These are phyloP conservation scores for Calonectria pseudoturangicola DNA, from an alignment of 2,329 filamentous ascomycete genomes.

Conservation along the genomic window DNA sequence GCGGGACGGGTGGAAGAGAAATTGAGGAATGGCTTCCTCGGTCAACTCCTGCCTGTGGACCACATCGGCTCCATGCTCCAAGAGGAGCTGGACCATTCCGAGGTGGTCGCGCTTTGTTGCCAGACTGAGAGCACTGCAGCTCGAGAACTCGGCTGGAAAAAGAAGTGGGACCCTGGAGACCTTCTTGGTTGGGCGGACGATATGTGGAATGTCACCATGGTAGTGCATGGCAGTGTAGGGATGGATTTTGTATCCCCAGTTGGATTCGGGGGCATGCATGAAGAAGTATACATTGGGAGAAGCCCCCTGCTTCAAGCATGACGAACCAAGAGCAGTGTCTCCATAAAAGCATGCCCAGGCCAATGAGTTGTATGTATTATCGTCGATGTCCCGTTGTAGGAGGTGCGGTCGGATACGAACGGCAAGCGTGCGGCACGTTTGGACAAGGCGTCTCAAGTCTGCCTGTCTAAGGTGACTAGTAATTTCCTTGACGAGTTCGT, in stretches of 20 bases:
- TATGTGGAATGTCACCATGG: not conserved
- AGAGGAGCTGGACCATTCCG: constrained; percentile 20
- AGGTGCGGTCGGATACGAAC: not conserved
- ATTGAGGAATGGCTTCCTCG: not conserved
- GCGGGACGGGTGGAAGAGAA: constrained; percentile 2
- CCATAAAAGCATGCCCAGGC: constrained; percentile 27
- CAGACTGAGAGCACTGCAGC: constrained; percentile 6
- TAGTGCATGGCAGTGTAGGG: not conserved
- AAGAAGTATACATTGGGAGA: constrained; percentile 9
- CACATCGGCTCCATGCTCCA: not conserved
- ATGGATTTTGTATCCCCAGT: not conserved
- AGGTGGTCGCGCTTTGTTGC: constrained; percentile 2
- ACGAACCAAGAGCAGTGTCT: not conserved
- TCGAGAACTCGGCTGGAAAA: not conserved
- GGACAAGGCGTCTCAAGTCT: not conserved
- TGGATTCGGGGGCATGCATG: too few species aligned
- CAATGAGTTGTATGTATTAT: constrained; percentile 23
- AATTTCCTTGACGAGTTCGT: not conserved
- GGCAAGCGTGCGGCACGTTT: not conserved
- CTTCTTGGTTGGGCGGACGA: constrained; percentile 4
- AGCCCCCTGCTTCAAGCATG: constrained; percentile 6
- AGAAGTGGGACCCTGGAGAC: not conserved
- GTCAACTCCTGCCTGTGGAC: not conserved
- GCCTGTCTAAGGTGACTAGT: not conserved
- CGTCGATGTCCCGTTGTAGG: not conserved